Base-by-base conservation (phyloP, 805 yeast genomes). In the Kluyveromyces starmeri region DNA sequence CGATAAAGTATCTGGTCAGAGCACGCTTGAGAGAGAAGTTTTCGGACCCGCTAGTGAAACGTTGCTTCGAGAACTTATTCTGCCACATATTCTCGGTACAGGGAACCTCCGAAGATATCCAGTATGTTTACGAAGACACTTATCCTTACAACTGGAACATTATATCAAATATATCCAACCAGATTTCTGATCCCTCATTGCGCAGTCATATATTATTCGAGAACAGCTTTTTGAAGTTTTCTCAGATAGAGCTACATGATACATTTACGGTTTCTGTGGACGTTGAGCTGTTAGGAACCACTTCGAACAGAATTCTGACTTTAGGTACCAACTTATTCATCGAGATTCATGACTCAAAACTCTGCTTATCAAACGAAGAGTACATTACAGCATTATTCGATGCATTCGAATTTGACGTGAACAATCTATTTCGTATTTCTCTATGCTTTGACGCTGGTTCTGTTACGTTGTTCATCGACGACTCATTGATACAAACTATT, bases 141-240 rank as follows among this genome's bases (percentile, higher is more conserved):
- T 23, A 23, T 10, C 26, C 25, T 13, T 30, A 22, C n/a, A 20
- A 30, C 9, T 30, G 33, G 33, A 12, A 20, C 10, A 14, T 30
- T 5, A 8, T 30, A 13, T n/a, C 20, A 20, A 20, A 21, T 11
- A 8, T 53, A 12, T 41, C 45, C 7, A 40, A 37, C 4, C 39
- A 42, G 17, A 20, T 47, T 12, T 37, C 44, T 2, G 50, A 51
- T 30, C 42, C 43, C 8, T 16, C 34, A n/a, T 39, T 47, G 4
- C 53, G 46, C 34, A 47, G 50, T 9, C 52, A 44, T 31, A 36
- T 62, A 29, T 51, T 44, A 15, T 50, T 62, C 29, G 54, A 54
- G 12, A 52, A 58, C 28, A 36, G 55, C 4, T 50, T 54, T 14
- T 27, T 52, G 4, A 27, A 41, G 8, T 39, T 52, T 5, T 36